These are phyloP conservation scores for Fusarium sp. DNA, from an alignment of 2,329 filamentous ascomycete species.

Conservation along the genomic window DNA sequence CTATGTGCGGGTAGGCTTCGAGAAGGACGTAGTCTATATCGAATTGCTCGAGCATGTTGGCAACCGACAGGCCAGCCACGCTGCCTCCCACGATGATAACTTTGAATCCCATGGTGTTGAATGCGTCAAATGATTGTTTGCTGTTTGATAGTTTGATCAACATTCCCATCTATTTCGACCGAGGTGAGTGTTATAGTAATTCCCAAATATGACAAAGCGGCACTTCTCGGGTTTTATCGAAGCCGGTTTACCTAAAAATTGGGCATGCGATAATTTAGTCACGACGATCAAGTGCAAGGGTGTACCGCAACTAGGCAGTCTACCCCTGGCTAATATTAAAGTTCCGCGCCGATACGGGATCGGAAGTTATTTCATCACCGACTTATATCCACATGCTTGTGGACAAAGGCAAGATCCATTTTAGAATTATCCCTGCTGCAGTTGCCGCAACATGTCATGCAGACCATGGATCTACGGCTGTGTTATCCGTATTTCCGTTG, in stretches of 20 bases:
- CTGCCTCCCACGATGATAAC: slow-evolving; percentile 27
- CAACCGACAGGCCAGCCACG: slow-evolving; percentile 22
- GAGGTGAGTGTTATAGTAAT: not conserved
- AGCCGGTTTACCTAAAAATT: not conserved
- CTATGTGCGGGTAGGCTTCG: slow-evolving; percentile 57
- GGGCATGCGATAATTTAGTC: not conserved
- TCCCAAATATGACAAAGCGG: not conserved
- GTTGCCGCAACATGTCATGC: not conserved
- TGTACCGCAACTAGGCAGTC: not conserved
- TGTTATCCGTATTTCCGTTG: too few species aligned
- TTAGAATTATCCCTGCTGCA: not conserved
- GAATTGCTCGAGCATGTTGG: slow-evolving; percentile 32
- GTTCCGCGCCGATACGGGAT: not conserved
- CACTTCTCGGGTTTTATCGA: not conserved
- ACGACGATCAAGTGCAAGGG: not conserved
- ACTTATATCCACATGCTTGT: not conserved
- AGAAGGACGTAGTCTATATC: slow-evolving; percentile 63
- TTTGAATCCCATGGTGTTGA: not conserved
- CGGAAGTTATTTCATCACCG: not conserved
- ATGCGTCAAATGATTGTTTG: not conserved
- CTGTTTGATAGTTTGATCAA: not conserved
- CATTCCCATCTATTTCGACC: not conserved
- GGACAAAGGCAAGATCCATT: not conserved
- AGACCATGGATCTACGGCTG: not conserved
- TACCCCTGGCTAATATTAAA: not conserved